Evolutionary conservation across 768 basidiomycete species (phyloP).

Genomic region (Pholiota microspora): DNA sequence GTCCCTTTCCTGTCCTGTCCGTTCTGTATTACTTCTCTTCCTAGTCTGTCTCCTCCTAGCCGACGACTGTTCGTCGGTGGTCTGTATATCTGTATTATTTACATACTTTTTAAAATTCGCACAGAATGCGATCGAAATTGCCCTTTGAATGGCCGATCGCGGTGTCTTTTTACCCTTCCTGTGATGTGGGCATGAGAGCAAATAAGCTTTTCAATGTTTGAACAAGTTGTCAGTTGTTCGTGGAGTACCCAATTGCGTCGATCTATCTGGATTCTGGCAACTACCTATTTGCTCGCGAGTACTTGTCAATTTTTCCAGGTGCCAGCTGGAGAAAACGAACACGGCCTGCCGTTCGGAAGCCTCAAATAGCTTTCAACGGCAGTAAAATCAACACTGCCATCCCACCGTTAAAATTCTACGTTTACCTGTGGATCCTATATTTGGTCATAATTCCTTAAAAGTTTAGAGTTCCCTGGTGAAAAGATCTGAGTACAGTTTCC

Average conservation of each 20-base stretch:
- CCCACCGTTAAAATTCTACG: not conserved
- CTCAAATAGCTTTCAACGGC: no score
- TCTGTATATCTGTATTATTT: slow-evolving; percentile 5
- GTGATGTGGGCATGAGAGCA: not conserved
- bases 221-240: not conserved
- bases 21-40: slow-evolving; percentile 2
- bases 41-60: not conserved
- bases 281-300: no score
- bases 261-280: not conserved
- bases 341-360: no score
- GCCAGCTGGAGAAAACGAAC: no score
- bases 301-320: no score
- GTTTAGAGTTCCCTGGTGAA: not conserved
- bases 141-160: not conserved
- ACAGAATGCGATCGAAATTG: not conserved
- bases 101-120: not conserved
- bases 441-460: not conserved
- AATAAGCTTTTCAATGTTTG: not conserved
- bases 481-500: not conserved
- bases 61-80: not conserved
- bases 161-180: not conserved
- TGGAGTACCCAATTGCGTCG: not conserved
- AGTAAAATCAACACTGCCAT: not conserved
- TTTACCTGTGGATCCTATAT: not conserved
- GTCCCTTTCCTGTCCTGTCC: not conserved